A percentile compares a stretch with the other conserved stretches of the same genome.
Evolutionary conservation across 2,329 filamentous ascomycete species (phyloP).

Genomic region (Myriosclerotinia duriaeana): DNA sequence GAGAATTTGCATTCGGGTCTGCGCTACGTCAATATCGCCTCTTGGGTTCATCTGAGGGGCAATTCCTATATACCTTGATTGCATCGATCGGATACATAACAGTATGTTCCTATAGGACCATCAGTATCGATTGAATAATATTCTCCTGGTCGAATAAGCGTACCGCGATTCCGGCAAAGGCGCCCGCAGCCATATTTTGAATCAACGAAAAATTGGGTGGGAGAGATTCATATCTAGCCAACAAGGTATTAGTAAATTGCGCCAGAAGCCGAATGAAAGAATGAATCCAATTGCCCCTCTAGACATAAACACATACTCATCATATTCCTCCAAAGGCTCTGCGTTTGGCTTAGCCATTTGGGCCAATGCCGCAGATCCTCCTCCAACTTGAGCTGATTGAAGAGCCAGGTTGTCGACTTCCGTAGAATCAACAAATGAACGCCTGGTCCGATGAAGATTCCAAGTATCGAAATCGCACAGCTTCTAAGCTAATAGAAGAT

Average conservation of each 20-base stretch:
- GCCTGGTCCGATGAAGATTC: conserved; percentile 6
- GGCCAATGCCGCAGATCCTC: conserved; percentile 65
- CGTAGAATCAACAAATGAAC: conserved; percentile 21
- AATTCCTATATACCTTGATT: conserved; percentile 69
- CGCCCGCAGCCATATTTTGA: conserved; percentile 94
- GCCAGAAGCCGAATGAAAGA: not conserved
- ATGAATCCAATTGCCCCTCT: conserved; percentile 23
- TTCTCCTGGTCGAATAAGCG: conserved; percentile 24
- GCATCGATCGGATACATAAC: conserved; percentile 99
- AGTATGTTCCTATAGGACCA: conserved; percentile 74
- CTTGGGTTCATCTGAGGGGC: not conserved
- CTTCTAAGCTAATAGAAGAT: conserved; percentile 11
- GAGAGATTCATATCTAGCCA: conserved; percentile 77
- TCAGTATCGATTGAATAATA: conserved; percentile 31
- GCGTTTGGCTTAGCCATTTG: conserved; percentile 67
- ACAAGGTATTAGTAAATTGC: conserved; percentile 31
- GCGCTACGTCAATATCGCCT: conserved; percentile 27
- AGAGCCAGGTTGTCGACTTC: conserved; percentile 59
- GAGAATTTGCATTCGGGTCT: conserved; percentile 98
- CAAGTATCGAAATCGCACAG: not conserved
- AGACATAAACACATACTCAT: conserved; percentile 52
- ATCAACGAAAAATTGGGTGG: conserved; percentile 91
- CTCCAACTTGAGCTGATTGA: conserved; percentile 60
- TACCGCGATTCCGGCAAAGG: conserved; percentile 71
- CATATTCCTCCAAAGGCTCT: conserved; percentile 62